Percentiles rank a stretch among this genome's conserved stretches.
These are phyloP conservation scores for Laguncularia racemosa DNA, from an alignment of 345 rosid species.

Conservation along the genomic window DNA sequence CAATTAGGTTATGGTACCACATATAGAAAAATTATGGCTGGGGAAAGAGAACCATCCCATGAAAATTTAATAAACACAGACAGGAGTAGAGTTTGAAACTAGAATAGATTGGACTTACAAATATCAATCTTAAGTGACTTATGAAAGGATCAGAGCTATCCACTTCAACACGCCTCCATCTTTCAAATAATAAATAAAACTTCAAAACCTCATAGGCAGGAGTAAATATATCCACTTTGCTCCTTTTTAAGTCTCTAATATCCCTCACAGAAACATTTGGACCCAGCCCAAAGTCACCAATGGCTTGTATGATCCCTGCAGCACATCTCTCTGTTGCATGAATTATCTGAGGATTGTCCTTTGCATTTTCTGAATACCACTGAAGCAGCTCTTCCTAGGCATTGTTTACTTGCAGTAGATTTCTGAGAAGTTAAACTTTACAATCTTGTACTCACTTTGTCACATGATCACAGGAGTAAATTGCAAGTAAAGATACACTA, in stretches of 20 bases:
- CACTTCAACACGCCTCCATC: slow-evolving; percentile 56
- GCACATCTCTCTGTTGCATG: slow-evolving; percentile 73
- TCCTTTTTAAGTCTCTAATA: slow-evolving; percentile 26
- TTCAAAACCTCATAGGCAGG: slow-evolving; percentile 51
- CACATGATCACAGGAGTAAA: background rate
- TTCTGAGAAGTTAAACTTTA: background rate
- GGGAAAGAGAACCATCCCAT: too few relatives aligned
- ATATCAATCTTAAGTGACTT: slow-evolving; percentile 15
- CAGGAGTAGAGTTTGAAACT: background rate
- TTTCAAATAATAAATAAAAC: slow-evolving; percentile 60
- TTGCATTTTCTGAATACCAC: slow-evolving; percentile 66
- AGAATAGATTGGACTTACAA: slow-evolving; percentile 21
- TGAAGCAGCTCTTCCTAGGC: slow-evolving; percentile 72
- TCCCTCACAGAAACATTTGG: slow-evolving; percentile 67
- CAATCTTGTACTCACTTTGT: background rate
- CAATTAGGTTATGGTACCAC: too few relatives aligned
- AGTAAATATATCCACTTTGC: slow-evolving; percentile 17
- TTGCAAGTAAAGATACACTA: slow-evolving; percentile 12
- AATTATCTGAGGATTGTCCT: slow-evolving; percentile 45
- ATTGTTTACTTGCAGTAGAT: slow-evolving; percentile 74
- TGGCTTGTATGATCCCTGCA: slow-evolving; percentile 79
- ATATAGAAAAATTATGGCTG: too few relatives aligned
- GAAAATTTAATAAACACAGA: background rate
- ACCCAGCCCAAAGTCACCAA: slow-evolving; percentile 58
- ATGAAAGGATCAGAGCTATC: slow-evolving; percentile 36